A percentile compares a stretch with the other conserved stretches of the same genome.
phyloP scores from a whole-genome alignment of 768 basidiomycete species.

The Russula sp. region DNA sequence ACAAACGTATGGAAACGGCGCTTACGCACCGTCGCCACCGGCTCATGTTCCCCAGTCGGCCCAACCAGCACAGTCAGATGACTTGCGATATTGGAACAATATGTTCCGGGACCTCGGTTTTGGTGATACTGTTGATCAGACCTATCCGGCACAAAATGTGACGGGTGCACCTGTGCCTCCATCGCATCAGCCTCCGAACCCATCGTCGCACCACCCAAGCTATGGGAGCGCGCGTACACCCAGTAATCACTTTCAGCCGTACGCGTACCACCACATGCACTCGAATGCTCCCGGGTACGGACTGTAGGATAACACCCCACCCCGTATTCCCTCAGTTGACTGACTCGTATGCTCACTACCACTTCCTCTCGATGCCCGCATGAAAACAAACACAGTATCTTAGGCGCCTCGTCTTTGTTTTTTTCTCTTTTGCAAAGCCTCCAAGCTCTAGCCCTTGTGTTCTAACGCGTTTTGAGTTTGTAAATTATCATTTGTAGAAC shows the following conservation, averaged over 20 bases:
- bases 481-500: slow-evolving; percentile 17
- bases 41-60: neutral
- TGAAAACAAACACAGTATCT: slow-evolving; percentile 4
- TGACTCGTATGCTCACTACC: neutral
- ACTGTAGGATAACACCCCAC: slow-evolving; percentile 5
- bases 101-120: slow-evolving; percentile 73
- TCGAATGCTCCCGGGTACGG: slow-evolving; percentile 19
- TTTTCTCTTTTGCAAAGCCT: neutral
- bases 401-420: neutral
- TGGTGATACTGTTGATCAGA: slow-evolving; percentile 34
- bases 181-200: neutral
- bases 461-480: slow-evolving; percentile 4
- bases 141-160: slow-evolving; percentile 6
- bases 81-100: slow-evolving; percentile 63
- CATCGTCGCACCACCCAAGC: neutral
- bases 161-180: neutral
- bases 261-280: slow-evolving; percentile 23
- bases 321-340: neutral
- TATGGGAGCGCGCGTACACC: slow-evolving; percentile 1
- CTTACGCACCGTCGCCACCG: slow-evolving; percentile 5
- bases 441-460: neutral
- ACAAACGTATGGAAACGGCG: neutral
- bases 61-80: slow-evolving; percentile 31
- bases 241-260: slow-evolving; percentile 3
- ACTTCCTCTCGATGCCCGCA: neutral